These are phyloP conservation scores for Neonectria punicea DNA, from an alignment of 2,329 filamentous ascomycete species.

Conservation along the genomic window DNA sequence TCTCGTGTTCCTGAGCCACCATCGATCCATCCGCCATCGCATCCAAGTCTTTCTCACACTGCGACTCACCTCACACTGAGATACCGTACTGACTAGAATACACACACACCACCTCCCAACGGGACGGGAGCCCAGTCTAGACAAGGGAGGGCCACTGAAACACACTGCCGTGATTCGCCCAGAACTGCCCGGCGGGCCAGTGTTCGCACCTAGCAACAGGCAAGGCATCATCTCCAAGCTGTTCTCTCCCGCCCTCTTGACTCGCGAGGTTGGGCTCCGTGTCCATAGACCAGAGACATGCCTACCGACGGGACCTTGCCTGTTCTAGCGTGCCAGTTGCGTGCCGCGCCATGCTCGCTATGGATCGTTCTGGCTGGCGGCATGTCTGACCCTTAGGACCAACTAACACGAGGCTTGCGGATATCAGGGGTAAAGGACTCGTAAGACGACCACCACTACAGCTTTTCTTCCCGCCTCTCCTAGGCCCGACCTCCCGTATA, in stretches of 20 bases:
- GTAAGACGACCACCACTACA: background rate
- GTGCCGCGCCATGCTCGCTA: no score
- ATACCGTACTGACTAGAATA: background rate
- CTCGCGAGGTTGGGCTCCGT: background rate
- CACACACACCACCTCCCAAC: background rate
- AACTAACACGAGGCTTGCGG: background rate
- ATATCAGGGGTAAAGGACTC: background rate
- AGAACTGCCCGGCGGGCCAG: background rate
- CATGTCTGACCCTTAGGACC: background rate
- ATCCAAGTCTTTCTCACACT: background rate
- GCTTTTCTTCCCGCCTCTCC: background rate
- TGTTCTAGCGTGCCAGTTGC: background rate
- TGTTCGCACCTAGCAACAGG: background rate
- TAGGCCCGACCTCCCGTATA: slow-evolving; percentile 32
- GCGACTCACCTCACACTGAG: background rate
- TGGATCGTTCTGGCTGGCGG: background rate
- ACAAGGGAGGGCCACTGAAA: background rate
- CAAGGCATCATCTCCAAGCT: background rate
- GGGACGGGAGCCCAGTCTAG: background rate
- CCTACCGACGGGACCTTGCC: background rate
- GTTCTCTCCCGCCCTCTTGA: background rate
- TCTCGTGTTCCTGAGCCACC: slow-evolving; percentile 21
- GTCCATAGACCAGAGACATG: background rate
- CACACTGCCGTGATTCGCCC: background rate
- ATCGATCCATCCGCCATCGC: slow-evolving; percentile 12